Conservation (phyloP, 495 filamentous ascomycete species). For the Rhypophila decipiens region DNA sequence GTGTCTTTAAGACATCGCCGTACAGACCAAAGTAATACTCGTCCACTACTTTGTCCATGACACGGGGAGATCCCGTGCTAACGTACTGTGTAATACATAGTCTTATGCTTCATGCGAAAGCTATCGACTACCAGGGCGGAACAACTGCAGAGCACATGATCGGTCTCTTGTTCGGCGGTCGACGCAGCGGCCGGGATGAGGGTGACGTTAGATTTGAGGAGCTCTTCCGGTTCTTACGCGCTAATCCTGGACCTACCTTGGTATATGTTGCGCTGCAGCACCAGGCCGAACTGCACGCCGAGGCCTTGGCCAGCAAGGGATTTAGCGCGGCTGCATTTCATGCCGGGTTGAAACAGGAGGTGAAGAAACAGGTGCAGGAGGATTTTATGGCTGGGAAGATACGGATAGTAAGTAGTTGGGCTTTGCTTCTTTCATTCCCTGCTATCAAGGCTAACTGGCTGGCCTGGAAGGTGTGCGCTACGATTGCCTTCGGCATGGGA, state of each 20-base stretch:
- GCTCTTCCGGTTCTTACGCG: constrained; percentile 40
- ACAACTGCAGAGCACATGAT: not conserved
- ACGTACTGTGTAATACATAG: constrained; percentile 1
- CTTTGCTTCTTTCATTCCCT: not conserved
- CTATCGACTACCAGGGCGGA: constrained; percentile 11
- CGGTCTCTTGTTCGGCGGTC: not conserved
- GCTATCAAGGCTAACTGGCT: constrained; percentile 3
- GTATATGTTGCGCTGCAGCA: constrained; percentile 51
- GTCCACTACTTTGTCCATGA: not conserved
- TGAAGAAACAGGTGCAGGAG: constrained; percentile 41
- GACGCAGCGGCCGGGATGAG: constrained; percentile 11
- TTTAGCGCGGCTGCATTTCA: constrained; percentile 45
- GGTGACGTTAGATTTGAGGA: constrained; percentile 33
- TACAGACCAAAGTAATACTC: constrained; percentile 44
- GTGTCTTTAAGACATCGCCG: constrained; percentile 49
- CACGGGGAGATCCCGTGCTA: not conserved
- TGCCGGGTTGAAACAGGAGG: constrained; percentile 41
- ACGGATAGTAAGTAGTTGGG: constrained; percentile 25
- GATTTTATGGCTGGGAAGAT: constrained; percentile 44
- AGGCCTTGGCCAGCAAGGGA: constrained; percentile 22
- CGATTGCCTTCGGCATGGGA: constrained; percentile 57
- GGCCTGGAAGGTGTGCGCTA: constrained; percentile 39
- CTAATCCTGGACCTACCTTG: constrained; percentile 47
- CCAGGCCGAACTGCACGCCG: constrained; percentile 41
- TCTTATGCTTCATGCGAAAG: constrained; percentile 43